Percentiles rank a stretch among this genome's conserved stretches.
phyloP scores from a whole-genome alignment of 176 grass and related monocot species.

The Phoenix dactylifera region DNA sequence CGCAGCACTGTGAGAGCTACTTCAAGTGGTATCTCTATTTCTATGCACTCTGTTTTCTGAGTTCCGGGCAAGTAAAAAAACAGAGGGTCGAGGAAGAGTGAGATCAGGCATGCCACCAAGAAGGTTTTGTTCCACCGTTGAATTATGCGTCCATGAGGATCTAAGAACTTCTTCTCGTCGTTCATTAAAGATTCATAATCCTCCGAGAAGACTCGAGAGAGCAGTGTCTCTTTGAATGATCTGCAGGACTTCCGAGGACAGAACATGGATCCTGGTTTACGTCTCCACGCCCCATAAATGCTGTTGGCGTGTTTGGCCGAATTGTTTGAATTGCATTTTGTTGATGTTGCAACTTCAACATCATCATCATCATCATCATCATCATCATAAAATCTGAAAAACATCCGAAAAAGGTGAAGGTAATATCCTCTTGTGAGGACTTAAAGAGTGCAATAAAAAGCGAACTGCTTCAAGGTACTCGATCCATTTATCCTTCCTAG shows the following conservation, averaged over 20 bases:
- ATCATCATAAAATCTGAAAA: slow-evolving; percentile 44
- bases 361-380: slow-evolving; percentile 16
- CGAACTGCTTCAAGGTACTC: no score
- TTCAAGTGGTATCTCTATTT: slow-evolving; percentile 36
- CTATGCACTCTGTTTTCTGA: slow-evolving; percentile 35
- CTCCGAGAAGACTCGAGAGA: slow-evolving; percentile 76
- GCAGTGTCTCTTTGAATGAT: slow-evolving; percentile 29
- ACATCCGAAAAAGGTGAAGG: not conserved
- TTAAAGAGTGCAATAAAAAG: no score
- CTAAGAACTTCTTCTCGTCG: slow-evolving; percentile 30
- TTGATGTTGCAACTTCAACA: slow-evolving; percentile 24
- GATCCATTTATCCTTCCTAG: no score
- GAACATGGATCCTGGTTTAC: slow-evolving; percentile 18
- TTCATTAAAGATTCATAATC: slow-evolving; percentile 59
- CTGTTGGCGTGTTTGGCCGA: slow-evolving; percentile 22
- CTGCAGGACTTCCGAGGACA: slow-evolving; percentile 30
- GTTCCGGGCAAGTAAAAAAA: slow-evolving; percentile 78
- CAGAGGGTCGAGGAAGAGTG: slow-evolving; percentile 86
- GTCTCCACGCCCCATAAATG: slow-evolving; percentile 25
- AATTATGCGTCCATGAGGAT: slow-evolving; percentile 53
- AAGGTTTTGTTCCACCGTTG: slow-evolving; percentile 82
- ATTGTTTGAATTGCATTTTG: slow-evolving; percentile 22
- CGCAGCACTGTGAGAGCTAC: slow-evolving; percentile 49
- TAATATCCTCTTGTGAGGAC: no score
- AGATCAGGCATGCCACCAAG: slow-evolving; percentile 48